A percentile compares a stretch with the other conserved stretches of the same genome.
phyloP scores from a whole-genome alignment of 768 basidiomycete species.

The Suillus alpinus region DNA sequence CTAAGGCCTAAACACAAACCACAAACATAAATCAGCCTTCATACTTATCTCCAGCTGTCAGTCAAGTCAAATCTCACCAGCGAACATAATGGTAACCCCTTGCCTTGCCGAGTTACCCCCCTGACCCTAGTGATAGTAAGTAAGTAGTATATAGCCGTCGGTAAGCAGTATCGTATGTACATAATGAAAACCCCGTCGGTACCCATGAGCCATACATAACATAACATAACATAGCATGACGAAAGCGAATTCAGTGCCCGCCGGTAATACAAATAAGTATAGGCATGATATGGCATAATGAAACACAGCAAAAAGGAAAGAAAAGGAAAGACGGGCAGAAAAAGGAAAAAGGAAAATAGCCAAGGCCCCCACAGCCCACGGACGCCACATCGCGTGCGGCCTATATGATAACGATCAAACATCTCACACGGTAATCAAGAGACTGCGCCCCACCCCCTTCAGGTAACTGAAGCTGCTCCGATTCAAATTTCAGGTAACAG shows the following conservation, averaged over 20 bases:
- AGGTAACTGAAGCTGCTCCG: constrained; percentile 5
- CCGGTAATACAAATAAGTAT: neutral
- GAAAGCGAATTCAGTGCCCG: neutral
- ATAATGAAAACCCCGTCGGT: no score
- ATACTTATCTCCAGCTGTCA: neutral
- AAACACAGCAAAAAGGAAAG: neutral
- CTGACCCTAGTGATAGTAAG: neutral
- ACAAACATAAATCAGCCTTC: neutral
- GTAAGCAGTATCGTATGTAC: neutral
- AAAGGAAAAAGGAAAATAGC: neutral
- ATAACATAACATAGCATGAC: neutral
- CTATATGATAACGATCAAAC: neutral
- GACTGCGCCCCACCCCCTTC: constrained; percentile 10
- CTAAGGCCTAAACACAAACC: neutral
- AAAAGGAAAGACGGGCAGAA: neutral
- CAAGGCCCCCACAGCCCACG: neutral
- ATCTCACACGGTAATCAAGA: constrained; percentile 27
- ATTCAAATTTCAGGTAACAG: neutral
- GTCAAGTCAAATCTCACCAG: neutral
- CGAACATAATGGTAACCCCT: neutral
- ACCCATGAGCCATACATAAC: neutral
- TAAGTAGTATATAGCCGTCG: neutral
- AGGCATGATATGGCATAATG: neutral
- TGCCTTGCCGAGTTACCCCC: neutral
- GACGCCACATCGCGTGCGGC: constrained; percentile 7